Evolutionary conservation across 495 filamentous ascomycete species (phyloP).

Genomic region (Tuber umbilicatum): DNA sequence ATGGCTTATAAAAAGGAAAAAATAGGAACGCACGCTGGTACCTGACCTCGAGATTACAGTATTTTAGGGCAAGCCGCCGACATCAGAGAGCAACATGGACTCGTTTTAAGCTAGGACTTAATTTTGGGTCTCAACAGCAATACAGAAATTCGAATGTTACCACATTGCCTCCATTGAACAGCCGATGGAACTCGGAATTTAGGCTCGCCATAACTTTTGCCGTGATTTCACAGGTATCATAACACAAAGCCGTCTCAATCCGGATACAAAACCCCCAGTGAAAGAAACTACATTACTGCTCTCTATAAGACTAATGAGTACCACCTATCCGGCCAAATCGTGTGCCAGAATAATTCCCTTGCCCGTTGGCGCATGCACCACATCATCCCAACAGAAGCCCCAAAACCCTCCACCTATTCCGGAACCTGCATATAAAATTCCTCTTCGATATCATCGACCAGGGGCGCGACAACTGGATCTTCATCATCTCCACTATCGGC

Average conservation of each 20-base stretch:
- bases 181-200: background rate
- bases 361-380: background rate
- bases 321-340: background rate
- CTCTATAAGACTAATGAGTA: background rate
- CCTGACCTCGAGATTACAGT: too few relatives aligned
- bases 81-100: background rate
- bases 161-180: background rate
- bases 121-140: background rate
- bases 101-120: background rate
- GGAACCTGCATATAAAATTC: slow-evolving; percentile 35
- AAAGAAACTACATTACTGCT: background rate
- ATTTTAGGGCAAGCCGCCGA: too few relatives aligned
- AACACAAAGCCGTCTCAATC: background rate
- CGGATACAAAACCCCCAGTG: background rate
- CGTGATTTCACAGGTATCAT: background rate
- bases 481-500: slow-evolving; percentile 16
- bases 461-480: slow-evolving; percentile 11
- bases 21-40: too few relatives aligned
- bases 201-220: background rate
- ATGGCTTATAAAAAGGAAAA: too few relatives aligned
- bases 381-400: background rate
- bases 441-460: slow-evolving; percentile 26
- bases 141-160: background rate
- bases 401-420: background rate
- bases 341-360: background rate